A percentile compares a stretch with the other conserved stretches of the same genome.
phyloP scores from a whole-genome alignment of 805 yeast genomes.

The Wickerhamomyces kurtzmanii region DNA sequence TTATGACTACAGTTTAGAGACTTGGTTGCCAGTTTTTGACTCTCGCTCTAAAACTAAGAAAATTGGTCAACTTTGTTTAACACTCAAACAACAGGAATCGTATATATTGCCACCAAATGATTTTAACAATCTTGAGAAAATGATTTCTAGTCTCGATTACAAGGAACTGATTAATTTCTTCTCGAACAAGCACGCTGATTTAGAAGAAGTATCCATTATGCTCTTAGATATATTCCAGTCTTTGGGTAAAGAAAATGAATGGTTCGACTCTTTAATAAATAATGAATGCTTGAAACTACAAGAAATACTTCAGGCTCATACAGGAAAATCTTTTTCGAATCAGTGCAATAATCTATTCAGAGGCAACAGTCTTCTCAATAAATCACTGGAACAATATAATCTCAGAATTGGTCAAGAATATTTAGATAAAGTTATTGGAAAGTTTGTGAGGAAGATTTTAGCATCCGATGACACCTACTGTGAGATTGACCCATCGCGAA shows the following conservation, averaged over 20 bases:
- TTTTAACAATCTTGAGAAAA: slow-evolving; percentile 53
- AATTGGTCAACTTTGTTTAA: slow-evolving; percentile 49
- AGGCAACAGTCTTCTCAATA: slow-evolving; percentile 77
- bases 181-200: slow-evolving; percentile 15
- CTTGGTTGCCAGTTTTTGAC: slow-evolving; percentile 34
- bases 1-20: slow-evolving; percentile 17
- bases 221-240: slow-evolving; percentile 70
- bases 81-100: slow-evolving; percentile 38
- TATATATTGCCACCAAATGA: slow-evolving; percentile 50
- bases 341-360: slow-evolving; percentile 62
- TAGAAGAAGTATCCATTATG: slow-evolving; percentile 48
- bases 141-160: slow-evolving; percentile 44
- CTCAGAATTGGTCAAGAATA: slow-evolving; percentile 73
- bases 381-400: slow-evolving; percentile 70
- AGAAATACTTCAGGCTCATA: too few relatives aligned
- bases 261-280: slow-evolving; percentile 65
- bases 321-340: slow-evolving; percentile 22
- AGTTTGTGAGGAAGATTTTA: slow-evolving; percentile 47
- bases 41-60: slow-evolving; percentile 24
- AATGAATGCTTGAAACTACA: slow-evolving; percentile 44
- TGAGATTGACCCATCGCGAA: slow-evolving; percentile 74
- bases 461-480: slow-evolving; percentile 42
- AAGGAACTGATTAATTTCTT: slow-evolving; percentile 39
- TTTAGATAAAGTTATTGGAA: slow-evolving; percentile 61
- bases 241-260: slow-evolving; percentile 53